Base-by-base conservation (phyloP, 2,329 filamentous ascomycete genomes). In the Furcasterigmium sp. region DNA sequence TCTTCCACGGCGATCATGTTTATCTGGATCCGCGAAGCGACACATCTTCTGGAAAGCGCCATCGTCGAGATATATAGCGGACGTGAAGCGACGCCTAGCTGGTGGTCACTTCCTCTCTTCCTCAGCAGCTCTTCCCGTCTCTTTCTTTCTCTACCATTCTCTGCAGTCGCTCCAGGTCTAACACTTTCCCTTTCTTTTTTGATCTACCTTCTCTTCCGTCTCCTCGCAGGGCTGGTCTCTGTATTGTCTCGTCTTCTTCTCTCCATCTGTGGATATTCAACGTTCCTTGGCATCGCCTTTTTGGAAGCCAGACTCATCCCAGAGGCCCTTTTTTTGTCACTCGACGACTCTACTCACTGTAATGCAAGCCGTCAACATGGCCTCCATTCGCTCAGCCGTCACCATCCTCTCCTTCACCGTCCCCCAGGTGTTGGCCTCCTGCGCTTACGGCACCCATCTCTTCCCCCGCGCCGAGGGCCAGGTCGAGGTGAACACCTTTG, bases 401-500 rank as follows among this genome's bases (percentile, higher is more conserved):
- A 41, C 41, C 37, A 18, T 44, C 29, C 42, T 48, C 34, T 43
- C 43, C 46, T 43, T 46, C 21, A 48, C 41, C 23, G 13, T 29
- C 41, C 29, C 46, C 9, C 46, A 46, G 40, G 50, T 44, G 21
- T 43, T 60, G 29, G 64, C 63, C 6, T 64, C 62, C 8, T 69
- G 66, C 40, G 63, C 63, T 8, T 63, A 69, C 28, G 66, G 65
- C 41, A 69, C 66, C 2, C 51, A 57, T 34, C 47, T 68, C 14
- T 53, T 61, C 37, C 58, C 58, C 14, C 54, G 63, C 26, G 51
- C 56, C 8, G 60, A 59, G 44, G 55, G 51, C 37, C 55, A 51
- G 9, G 58, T 69, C 35, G 43, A 56, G 32, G 55, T 63, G n/a
- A 59, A 56, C 48, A 64, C 50, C 17, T 69, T 68, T 46, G 62